Base-by-base conservation (phyloP, 129 eudicot genomes). In the Flaveria linearis region DNA sequence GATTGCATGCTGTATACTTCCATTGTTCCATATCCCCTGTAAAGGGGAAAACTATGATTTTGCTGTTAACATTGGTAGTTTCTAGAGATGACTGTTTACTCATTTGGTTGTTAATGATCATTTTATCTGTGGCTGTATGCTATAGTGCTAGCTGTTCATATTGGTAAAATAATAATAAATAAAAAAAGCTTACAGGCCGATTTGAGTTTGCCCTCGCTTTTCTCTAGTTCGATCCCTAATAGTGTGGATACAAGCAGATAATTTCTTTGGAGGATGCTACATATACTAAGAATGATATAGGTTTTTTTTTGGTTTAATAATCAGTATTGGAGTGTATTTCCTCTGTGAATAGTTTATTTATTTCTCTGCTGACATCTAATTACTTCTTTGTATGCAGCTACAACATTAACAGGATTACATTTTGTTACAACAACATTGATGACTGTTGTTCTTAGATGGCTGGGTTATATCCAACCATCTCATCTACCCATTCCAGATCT, bases 321-420 rank as follows among this genome's bases (percentile, higher is more conserved):
- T 71, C 14, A 45, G 39, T 20, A 45, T 14, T 18, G 58, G 66
- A 3, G 52, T 66, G 20, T 30, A 42, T 46, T 16, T 63, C 25
- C 47, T 23, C 41, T 7, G 16, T 75, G 22, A 53, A 53, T 53
- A 53, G 7, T 42, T 41, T 16, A 30, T 28, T 11, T 7, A n/a
- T 26, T 7, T 15, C 3, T 28, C 17, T 60, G 52, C 51, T 23
- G 68, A 51, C 77, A 61, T 57, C 61, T 61, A 58, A 36, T 71
- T 53, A 46, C 53, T 61, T 78, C 17, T 67, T 46, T 72, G 28
- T 52, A 51, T 83, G 89, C 93, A 91, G 97, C 97, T 36, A 91
- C 97, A 57, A 91, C 97, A 26, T 86, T 91, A 72, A 91, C 97
- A 51, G 97, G 93, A 47, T 74, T 91, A 82, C 97, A 91, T 85